Evolutionary conservation across 768 basidiomycete species (phyloP).

Genomic region (Chalciporus chontae): DNA sequence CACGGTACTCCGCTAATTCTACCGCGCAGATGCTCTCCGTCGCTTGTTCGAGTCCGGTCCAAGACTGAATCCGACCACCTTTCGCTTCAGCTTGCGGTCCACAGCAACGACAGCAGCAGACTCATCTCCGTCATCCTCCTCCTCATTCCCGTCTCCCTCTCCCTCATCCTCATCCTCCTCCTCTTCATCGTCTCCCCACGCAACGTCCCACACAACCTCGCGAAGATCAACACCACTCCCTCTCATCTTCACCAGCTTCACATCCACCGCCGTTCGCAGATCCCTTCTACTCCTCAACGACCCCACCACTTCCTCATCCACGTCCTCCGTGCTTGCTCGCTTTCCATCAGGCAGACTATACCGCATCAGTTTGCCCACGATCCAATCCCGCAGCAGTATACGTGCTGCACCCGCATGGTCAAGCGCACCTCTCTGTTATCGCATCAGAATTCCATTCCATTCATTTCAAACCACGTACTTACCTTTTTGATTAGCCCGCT

Average conservation of each 20-base stretch:
- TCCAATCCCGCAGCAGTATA: conserved; percentile 84
- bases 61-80: not conserved
- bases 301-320: conserved; percentile 50
- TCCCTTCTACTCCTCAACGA: conserved; percentile 57
- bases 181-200: conserved; percentile 38
- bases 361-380: conserved; percentile 63
- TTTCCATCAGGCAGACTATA: conserved; percentile 56
- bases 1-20: not conserved
- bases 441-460: conserved; percentile 8
- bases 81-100: not conserved
- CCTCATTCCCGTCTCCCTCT: conserved; percentile 10
- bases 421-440: conserved; percentile 58
- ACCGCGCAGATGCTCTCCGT: not conserved
- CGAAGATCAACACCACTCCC: conserved; percentile 39
- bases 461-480: conserved; percentile 5
- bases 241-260: conserved; percentile 57
- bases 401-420: conserved; percentile 76
- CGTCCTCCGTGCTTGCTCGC: conserved; percentile 16
- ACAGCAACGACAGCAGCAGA: not conserved
- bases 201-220: conserved; percentile 37
- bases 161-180: conserved; percentile 37
- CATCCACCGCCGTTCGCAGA: conserved; percentile 47
- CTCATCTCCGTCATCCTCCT: conserved; percentile 30
- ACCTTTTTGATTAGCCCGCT: conserved; percentile 79
- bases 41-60: not conserved